Base-by-base conservation (phyloP, 2,329 filamentous ascomycete species). In the Diaporthe sp. region DNA sequence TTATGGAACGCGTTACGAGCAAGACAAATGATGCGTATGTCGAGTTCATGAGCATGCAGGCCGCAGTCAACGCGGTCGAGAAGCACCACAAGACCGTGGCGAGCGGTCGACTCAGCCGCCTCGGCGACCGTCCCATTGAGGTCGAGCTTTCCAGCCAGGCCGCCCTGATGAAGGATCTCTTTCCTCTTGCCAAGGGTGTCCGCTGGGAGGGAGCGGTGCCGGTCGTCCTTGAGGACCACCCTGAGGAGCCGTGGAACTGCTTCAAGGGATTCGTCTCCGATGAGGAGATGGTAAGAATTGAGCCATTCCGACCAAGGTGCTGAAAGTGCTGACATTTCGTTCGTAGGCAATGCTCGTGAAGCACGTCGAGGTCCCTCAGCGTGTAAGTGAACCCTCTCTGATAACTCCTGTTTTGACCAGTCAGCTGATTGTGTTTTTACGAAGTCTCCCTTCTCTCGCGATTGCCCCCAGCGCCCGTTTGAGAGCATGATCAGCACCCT, bases 401-500 rank as follows among this genome's bases (percentile, higher is more conserved):
- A 8, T 13, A 37, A 12, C 35, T 9, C 59, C 59, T 25, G 5
- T 22, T 53, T 58, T 12, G 25, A 66, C 30, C 72, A 76, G 35
- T 55, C 73, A 37, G 44, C 55, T 77, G 30, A 44, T 75, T 58
- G 15, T 30, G 2, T 13, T 53, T 53, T 50, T 4, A 19, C 13
- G 30, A 53, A 92, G 90, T 90, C 90, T 17, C 88, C 89, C 0
- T 93, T 90, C 79, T 87, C 89, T 12, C 87, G 85, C 73, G 86
- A 91, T 35, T 92, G 90, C 77, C 90, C 91, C 0, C 91, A 93
- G 81, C 88, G 92, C 19, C 88, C 91, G 2, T 93, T 89, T 72
- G 92, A 93, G 82, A 91, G 87, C 79, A 84, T 93, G 78, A 91
- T 93, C 77, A 92, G 89, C 79, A 92, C 89, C 0, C 79, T 91